Base-by-base conservation (phyloP, 2,329 filamentous ascomycete species). In the Trichoderma atrobrunneum region DNA sequence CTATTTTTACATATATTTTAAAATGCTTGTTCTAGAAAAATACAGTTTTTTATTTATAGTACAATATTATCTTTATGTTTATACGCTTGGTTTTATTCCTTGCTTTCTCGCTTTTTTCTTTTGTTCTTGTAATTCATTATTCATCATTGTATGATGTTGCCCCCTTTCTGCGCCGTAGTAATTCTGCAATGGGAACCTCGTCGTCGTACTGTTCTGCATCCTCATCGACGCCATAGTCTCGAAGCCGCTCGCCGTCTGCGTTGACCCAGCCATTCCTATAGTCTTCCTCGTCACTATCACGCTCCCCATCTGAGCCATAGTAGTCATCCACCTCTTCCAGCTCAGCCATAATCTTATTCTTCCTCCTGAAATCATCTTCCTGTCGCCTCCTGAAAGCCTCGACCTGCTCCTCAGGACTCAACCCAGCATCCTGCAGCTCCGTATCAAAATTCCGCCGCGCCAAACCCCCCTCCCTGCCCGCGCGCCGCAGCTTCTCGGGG, bases 181-280 rank as follows among this genome's bases (percentile, higher is more conserved):
- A 76, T 78, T 93, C 90, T 5, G 88, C 89, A 54, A 95, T 81
- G 0, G 92, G 93, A 16, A 95, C 82, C 76, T 94, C 90, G 1
- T 88, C 86, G 18, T 88, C 86, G 3, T 74, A 57, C 10, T 74
- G 73, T 71, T 94, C 91, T 0, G 87, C 87, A 16, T 93, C 91
- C 77, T 94, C 92, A 76, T 95, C 93, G 0, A 96, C 92, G 2
- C 93, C 93, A 77, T 91, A 96, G 77, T 96, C 93, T 56, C 87
- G 85, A 64, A 96, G 81, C 39, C 89, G 85, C 78, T 95, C 92
- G 1, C 93, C 93, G 67, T 95, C 92, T 0, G 88, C 86, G 75
- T 95, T 95, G 0, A 86, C 89, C 93, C 93, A 96, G 6, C 84
- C 87, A 56, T 86, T 86, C 76, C 75, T 75, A 3, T 75, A 76